Evolutionary conservation across 2,329 filamentous ascomycete genomes (phyloP).

Genomic region (Monosporascus ibericus): DNA sequence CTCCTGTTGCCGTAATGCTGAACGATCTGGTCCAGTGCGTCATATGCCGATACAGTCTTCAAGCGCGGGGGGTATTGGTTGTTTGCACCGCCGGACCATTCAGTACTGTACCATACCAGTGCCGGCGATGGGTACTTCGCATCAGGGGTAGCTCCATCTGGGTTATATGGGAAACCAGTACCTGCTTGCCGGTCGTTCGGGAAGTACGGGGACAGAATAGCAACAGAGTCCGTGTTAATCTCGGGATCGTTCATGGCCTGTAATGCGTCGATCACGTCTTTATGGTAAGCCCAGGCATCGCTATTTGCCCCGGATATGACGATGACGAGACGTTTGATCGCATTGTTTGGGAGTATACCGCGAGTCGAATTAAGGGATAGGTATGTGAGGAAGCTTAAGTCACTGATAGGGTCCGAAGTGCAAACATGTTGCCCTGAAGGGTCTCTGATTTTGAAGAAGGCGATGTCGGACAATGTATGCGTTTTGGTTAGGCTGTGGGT

Average conservation of each 20-base stretch:
- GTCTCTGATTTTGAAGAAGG: conserved; percentile 5
- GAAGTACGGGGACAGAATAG: conserved; percentile 1
- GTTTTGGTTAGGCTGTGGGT: conserved; percentile 1
- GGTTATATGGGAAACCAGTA: conserved; percentile 3
- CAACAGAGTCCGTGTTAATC: conserved; percentile 1
- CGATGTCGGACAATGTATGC: conserved; percentile 1
- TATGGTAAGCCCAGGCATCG: conserved; percentile 4
- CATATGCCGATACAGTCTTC: conserved; percentile 1
- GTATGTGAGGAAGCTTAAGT: conserved; percentile 4
- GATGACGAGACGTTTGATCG: conserved; percentile 1
- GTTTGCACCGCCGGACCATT: conserved; percentile 3
- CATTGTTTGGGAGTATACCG: not conserved
- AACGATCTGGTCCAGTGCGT: conserved; percentile 3
- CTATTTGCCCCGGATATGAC: conserved; percentile 1
- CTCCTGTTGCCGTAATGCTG: conserved; percentile 1
- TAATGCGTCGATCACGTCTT: conserved; percentile 1
- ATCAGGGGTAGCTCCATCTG: conserved; percentile 1
- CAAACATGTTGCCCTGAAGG: conserved; percentile 3
- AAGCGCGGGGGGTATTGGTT: conserved; percentile 3
- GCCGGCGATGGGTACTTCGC: conserved; percentile 4
- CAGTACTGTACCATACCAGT: conserved; percentile 1
- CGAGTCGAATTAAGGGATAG: conserved; percentile 3
- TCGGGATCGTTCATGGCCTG: not conserved
- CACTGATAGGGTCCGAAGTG: conserved; percentile 2
- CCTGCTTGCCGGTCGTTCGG: conserved; percentile 3